phyloP scores from a whole-genome alignment of 1,284 basidiomycete species.

The Dichomitus squalens region DNA sequence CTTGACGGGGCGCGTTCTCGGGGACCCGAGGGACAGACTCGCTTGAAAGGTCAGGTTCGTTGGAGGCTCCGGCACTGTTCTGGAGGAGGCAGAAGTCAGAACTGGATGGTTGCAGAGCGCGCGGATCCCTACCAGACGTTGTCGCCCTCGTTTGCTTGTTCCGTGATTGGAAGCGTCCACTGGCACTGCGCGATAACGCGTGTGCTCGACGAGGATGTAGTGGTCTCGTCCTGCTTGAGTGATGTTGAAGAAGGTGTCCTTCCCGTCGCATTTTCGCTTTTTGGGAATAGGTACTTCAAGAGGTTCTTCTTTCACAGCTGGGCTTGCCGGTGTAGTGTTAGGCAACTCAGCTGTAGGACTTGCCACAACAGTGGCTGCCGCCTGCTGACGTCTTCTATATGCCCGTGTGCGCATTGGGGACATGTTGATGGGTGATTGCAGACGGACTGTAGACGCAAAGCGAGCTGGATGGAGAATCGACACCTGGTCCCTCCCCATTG shows the following conservation, averaged over 20 bases:
- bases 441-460: too few species aligned
- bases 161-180: too few species aligned
- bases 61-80: too few species aligned
- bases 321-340: background rate
- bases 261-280: background rate
- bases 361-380: background rate
- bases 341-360: background rate
- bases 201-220: background rate
- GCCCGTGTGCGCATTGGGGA: background rate
- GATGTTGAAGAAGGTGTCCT: background rate
- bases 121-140: background rate
- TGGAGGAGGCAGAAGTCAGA: background rate
- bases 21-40: too few species aligned
- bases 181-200: too few species aligned
- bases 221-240: background rate
- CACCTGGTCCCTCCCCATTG: too few species aligned
- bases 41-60: too few species aligned
- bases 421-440: background rate
- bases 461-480: too few species aligned
- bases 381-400: background rate
- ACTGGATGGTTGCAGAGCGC: background rate
- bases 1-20: too few species aligned
- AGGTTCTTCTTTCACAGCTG: too few species aligned
- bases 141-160: background rate
- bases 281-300: background rate